Evolutionary conservation across 1,284 basidiomycete genomes (phyloP), one percentile per base, ranked within the genome.

Genomic region (Mrakiaceae sp.): DNA sequence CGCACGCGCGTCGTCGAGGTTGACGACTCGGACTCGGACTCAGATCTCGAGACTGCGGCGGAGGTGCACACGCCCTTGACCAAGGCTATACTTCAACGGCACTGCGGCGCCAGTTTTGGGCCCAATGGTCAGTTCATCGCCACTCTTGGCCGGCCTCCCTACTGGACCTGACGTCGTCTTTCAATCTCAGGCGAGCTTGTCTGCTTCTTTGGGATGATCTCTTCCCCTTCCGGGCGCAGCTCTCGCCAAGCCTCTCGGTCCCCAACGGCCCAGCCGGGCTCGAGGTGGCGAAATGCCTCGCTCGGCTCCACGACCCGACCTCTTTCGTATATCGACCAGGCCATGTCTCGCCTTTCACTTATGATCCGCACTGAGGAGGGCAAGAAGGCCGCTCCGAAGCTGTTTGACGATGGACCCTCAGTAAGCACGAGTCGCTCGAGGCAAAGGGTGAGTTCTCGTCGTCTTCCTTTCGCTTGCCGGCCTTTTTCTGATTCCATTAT

Each of bases 101-200:
- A 74, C 0, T 74, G 72, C 43, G 76, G 76, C 3, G 76, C 75
- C 0, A 72, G 85, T 0, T 95, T 94, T 76, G 87, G 90, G 0
- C 87, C 88, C 0, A 89, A 90, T 69, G 91, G 90, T 90, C 66
- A 62, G 76, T 68, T 44, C 47, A 27, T 27, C 42, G 9, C 52
- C 47, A 47, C 66, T 62, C 44, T 56, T 50, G 3, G 11, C 1
- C n/a, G 44, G 12, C 43, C 51, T 52, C 11, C 4, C 12, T 59
- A 40, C 69, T 58, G 59, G 27, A 27, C 27, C 27, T 56, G 44
- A 46, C 9, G 48, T 3, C 56, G 14, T 57, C n/a, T 50, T 12
- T 53, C 51, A 68, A 49, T 42, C 5, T 64, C 67, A 91, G 90
- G 90, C 58, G 84, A 91, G 76, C 78, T 94, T 1, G 83, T 93